These are phyloP conservation scores for Termitomyces sp. DNA, from an alignment of 768 basidiomycete species.

Conservation along the genomic window DNA sequence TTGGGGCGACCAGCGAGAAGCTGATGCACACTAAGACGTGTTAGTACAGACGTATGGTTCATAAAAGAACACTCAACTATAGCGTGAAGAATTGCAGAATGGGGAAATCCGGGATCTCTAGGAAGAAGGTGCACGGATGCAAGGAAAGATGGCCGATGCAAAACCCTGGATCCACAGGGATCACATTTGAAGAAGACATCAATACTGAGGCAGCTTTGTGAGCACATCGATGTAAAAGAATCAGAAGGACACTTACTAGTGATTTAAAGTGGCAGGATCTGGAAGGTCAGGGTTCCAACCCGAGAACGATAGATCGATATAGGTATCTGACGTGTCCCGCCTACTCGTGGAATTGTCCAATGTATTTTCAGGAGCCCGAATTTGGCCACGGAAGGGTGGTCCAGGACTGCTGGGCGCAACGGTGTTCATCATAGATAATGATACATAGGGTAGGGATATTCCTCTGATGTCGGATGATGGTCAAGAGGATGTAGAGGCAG, in stretches of 20 bases:
- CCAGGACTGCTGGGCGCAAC: constrained; percentile 29
- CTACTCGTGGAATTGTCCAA: constrained; percentile 24
- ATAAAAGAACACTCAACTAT: constrained; percentile 48
- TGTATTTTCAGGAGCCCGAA: constrained; percentile 46
- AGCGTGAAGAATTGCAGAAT: constrained; percentile 86
- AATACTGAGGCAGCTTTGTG: constrained; percentile 42
- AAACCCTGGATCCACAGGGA: constrained; percentile 78
- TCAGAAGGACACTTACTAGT: constrained; percentile 53
- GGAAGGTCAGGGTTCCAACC: constrained; percentile 88
- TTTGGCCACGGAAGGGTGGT: constrained; percentile 35
- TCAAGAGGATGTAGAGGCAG: constrained; percentile 13
- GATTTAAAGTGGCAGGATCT: constrained; percentile 64
- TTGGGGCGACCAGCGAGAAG: constrained; percentile 78
- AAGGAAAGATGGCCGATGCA: constrained; percentile 78
- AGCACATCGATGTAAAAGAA: neutral
- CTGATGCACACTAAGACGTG: constrained; percentile 56
- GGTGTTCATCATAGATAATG: constrained; percentile 37
- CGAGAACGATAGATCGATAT: constrained; percentile 63
- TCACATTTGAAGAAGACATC: constrained; percentile 87
- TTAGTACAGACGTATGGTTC: neutral
- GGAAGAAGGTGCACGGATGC: constrained; percentile 78
- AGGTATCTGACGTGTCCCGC: constrained; percentile 33
- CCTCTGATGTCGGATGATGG: constrained; percentile 26
- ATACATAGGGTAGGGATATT: constrained; percentile 40
- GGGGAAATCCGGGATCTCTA: constrained; percentile 78